Conservation (phyloP, 1,139 yeast genomes). For the Taiozyma onychis region DNA sequence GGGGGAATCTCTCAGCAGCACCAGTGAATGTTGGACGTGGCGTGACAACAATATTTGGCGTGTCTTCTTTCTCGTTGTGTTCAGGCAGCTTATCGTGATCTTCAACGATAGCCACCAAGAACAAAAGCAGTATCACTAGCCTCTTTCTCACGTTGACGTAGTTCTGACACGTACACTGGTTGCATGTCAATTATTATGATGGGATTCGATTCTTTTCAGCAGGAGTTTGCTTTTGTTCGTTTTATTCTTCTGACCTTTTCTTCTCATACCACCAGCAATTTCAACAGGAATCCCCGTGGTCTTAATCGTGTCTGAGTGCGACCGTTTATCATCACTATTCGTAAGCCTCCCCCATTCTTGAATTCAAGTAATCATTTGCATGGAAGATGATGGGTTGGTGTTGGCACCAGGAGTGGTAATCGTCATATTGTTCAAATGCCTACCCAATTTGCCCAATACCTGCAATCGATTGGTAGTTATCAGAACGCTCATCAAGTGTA, state of each 20-base stretch:
- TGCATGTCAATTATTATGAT: constrained; percentile 19
- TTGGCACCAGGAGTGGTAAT: constrained; percentile 69
- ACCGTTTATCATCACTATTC: constrained; percentile 5
- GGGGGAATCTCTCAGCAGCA: constrained; percentile 14
- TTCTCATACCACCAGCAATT: constrained; percentile 78
- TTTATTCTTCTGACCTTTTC: constrained; percentile 36
- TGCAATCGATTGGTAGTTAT: constrained; percentile 66
- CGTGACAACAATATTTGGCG: constrained; percentile 17
- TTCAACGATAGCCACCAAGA: constrained; percentile 14
- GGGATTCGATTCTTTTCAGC: constrained; percentile 20
- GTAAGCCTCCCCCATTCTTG: constrained; percentile 56
- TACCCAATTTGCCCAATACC: constrained; percentile 91
- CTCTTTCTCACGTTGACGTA: constrained; percentile 32
- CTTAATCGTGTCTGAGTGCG: constrained; percentile 36
- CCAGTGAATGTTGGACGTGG: constrained; percentile 17
- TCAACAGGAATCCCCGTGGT: constrained; percentile 66
- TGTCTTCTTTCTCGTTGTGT: constrained; percentile 14
- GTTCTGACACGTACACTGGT: constrained; percentile 22
- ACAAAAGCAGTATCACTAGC: constrained; percentile 37
- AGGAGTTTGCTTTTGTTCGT: constrained; percentile 12
- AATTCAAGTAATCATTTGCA: constrained; percentile 76
- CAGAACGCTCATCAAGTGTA: constrained; percentile 39
- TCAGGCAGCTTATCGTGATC: constrained; percentile 2
- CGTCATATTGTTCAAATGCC: constrained; percentile 85
- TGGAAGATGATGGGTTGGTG: constrained; percentile 66